These are phyloP conservation scores for Anthracocystis setariae DNA, from an alignment of 1,284 basidiomycete species.

Conservation along the genomic window DNA sequence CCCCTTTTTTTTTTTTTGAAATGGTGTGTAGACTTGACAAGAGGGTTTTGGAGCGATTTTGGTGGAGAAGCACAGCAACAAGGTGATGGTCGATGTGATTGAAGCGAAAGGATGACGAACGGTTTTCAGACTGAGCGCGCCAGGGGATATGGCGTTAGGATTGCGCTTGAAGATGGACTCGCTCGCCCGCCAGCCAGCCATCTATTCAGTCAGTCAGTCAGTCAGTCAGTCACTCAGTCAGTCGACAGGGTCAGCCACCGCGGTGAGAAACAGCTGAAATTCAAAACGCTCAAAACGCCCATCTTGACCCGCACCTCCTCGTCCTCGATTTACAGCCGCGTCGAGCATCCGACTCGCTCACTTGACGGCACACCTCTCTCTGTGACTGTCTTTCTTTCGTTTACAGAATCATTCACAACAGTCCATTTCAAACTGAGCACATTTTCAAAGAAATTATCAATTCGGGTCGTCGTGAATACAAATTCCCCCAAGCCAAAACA, in stretches of 20 bases:
- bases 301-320: not conserved
- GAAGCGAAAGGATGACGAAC: conserved; percentile 1
- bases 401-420: not conserved
- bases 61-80: not conserved
- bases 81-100: conserved; percentile 2
- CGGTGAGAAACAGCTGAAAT: not conserved
- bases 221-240: too few relatives aligned
- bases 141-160: conserved; percentile 9
- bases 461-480: conserved; percentile 4
- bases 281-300: not conserved
- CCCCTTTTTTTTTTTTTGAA: not conserved
- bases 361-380: not conserved
- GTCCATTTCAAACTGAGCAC: not conserved
- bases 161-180: not conserved
- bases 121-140: conserved; percentile 7
- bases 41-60: not conserved
- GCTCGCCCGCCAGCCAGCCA: conserved; percentile 4
- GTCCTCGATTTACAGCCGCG: conserved; percentile 8
- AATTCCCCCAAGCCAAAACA: conserved; percentile 1
- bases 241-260: conserved; percentile 5
- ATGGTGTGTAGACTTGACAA: conserved; percentile 1
- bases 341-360: conserved; percentile 1
- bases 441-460: not conserved
- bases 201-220: too few relatives aligned
- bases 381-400: not conserved